Evolutionary conservation across 2,329 filamentous ascomycete species (phyloP), one percentile per base, ranked within the genome.

Genomic region (Xylaria arbuscula): DNA sequence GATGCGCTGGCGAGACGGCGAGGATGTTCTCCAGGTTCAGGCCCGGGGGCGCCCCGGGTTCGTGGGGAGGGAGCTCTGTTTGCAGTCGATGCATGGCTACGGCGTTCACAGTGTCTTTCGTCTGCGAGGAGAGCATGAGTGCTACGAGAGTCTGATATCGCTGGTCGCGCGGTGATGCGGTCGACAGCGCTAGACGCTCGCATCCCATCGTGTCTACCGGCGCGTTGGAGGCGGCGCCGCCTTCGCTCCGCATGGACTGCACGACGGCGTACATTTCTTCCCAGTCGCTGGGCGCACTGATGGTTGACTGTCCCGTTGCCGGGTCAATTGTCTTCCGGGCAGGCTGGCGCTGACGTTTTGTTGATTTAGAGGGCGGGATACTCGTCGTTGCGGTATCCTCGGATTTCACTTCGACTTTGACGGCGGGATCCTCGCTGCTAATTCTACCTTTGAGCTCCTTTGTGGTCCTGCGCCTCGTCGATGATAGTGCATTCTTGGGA

Each of bases 121-220:
- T 98, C 83, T 98, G 94, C 58, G 91, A 93, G 42, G 92, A 95
- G 40, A 98, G 86, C 94, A 98, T 97, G 70, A 98, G 84, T 15
- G 94, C 89, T 47, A 97, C 86, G 36, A 98, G 87, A 2, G 93
- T 97, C 76, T 98, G 94, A 75, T 97, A 94, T 7, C 94, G 88
- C 77, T 89, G 89, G 76, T 88, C 87, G 66, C 81, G 83, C 32
- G 83, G 78, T 66, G 81, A 84, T 11, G 86, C 84, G 1, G 74
- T 79, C 17, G 81, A 78, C 56, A 85, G 82, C 2, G 92, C 92
- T 10, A 96, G 85, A 8, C 88, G 87, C 80, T 94, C 94, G 80
- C 96, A 99, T 11, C 96, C 96, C 94, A 98, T 98, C 0, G 95
- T 98, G 79, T 99, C 96, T 11, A 99, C 96, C 0, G 95, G 92